A percentile compares a stretch with the other conserved stretches of the same genome.
These are phyloP conservation scores for Salix viminalis DNA, from an alignment of 345 rosid species.

Conservation along the genomic window DNA sequence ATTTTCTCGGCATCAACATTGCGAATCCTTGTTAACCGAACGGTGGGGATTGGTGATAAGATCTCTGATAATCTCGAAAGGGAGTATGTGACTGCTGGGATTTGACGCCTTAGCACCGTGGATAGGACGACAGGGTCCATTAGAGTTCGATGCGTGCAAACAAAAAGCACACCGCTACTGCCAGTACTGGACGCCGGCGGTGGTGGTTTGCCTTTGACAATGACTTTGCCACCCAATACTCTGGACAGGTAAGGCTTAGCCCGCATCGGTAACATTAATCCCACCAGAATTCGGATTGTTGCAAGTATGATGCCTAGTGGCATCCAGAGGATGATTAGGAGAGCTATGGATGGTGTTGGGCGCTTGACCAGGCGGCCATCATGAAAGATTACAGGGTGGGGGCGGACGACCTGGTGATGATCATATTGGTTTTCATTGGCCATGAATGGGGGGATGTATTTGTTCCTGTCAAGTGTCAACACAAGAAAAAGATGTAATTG, in stretches of 20 bases:
- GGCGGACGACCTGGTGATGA: conserved; percentile 37
- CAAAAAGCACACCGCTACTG: conserved; percentile 64
- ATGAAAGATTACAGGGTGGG: conserved; percentile 80
- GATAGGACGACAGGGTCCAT: conserved; percentile 90
- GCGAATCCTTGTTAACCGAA: conserved; percentile 66
- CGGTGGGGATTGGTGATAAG: conserved; percentile 81
- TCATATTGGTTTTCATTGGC: conserved; percentile 15
- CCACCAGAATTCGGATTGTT: conserved; percentile 39
- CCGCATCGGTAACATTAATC: conserved; percentile 59
- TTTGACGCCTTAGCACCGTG: conserved; percentile 57
- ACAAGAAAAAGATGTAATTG: neutral
- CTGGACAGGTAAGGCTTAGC: conserved; percentile 50
- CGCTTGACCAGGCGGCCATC: conserved; percentile 86
- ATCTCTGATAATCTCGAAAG: conserved; percentile 74
- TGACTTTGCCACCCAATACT: conserved; percentile 53
- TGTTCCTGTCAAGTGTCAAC: conserved; percentile 55
- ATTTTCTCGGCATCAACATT: conserved; percentile 62
- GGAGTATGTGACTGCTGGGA: conserved; percentile 91
- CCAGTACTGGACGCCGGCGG: conserved; percentile 42
- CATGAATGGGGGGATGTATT: conserved; percentile 46
- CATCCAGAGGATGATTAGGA: conserved; percentile 73
- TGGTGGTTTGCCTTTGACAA: conserved; percentile 76
- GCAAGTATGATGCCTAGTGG: conserved; percentile 76
- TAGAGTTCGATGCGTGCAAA: conserved; percentile 86
- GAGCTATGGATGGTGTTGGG: conserved; percentile 66